Base-by-base conservation (phyloP, 2,329 filamentous ascomycete genomes). In the Apiospora phragmitis region DNA sequence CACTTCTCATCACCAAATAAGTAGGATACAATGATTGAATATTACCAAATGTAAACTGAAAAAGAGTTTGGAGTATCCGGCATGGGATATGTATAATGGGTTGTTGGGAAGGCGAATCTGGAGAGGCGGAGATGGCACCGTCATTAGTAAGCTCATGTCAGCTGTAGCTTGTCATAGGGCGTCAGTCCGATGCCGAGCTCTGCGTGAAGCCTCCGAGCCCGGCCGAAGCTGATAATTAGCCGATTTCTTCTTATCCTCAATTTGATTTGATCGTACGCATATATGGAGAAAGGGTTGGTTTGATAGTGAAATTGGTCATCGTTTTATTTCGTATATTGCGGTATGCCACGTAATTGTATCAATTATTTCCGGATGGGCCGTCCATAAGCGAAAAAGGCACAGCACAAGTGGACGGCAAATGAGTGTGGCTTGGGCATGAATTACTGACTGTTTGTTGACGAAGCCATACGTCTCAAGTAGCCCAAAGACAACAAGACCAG, bases 91-190 rank as follows among this genome's bases (percentile, higher is more conserved):
- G 14, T 7, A 29, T 8, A 9, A 41, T 43, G 42, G 29, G 51
- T n/a, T 59, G n/a, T 32, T 38, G 55, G 32, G 55, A 38, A 38
- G 32, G 55, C 55, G 55, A 38, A 62, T 24, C 55, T 62, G 32
- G 55, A 62, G 55, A 62, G 55, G 55, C 55, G 55, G 55, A 62
- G 55, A 62, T 62, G 55, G 55, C 55, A 62, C 51, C 55, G 55
- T 11, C 14, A 35, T 62, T 32, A 62, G 21, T 62, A 62, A 62
- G 55, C 55, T 9, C 4, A n/a, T n/a, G 32, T 38, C 55, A 32
- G 55, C 32, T 62, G 29, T 29, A 62, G 55, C 55, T 38, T 35
- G 55, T 62, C 55, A 62, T 18, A 62, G 55, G 55, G 55, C 55
- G 55, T 62, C 55, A 38, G 32, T 24, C 55, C 55, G 55, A 62